These are phyloP conservation scores for Coniella vitis DNA, from an alignment of 2,329 filamentous ascomycete species.

Conservation along the genomic window DNA sequence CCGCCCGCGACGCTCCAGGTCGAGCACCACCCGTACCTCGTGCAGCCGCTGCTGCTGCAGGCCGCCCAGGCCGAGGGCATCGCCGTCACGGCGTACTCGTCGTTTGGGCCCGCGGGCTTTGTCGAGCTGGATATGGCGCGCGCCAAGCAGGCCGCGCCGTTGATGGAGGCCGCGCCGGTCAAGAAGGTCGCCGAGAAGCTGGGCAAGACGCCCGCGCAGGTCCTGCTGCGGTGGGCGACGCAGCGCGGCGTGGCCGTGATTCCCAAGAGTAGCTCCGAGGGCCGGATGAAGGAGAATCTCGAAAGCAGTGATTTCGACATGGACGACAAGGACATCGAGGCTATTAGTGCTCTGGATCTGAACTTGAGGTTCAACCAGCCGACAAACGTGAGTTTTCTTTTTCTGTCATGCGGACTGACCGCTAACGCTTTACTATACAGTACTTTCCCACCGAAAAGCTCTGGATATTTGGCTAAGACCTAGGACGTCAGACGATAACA, in stretches of 20 bases:
- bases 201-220: constrained; percentile 68
- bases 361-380: constrained; percentile 73
- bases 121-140: constrained; percentile 67
- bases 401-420: background rate
- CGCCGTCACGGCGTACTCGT: constrained; percentile 74
- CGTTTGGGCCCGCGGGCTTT: constrained; percentile 75
- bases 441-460: constrained; percentile 51
- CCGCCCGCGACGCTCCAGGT: constrained; percentile 74
- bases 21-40: constrained; percentile 85
- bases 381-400: constrained; percentile 22
- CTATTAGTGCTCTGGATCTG: constrained; percentile 58
- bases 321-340: constrained; percentile 56
- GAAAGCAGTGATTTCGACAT: constrained; percentile 61
- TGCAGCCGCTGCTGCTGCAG: constrained; percentile 64
- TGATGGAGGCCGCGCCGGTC: constrained; percentile 65
- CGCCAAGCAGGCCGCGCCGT: constrained; percentile 56
- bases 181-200: constrained; percentile 61
- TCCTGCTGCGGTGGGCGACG: constrained; percentile 81
- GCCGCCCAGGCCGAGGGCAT: constrained; percentile 66
- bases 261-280: constrained; percentile 60
- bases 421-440: constrained; percentile 23
- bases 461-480: constrained; percentile 47
- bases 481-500: too few species aligned
- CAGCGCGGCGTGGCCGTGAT: constrained; percentile 77
- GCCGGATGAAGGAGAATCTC: constrained; percentile 57